These are phyloP conservation scores for Massariosphaeria phaeospora DNA, from an alignment of 495 filamentous ascomycete genomes.

Conservation along the genomic window DNA sequence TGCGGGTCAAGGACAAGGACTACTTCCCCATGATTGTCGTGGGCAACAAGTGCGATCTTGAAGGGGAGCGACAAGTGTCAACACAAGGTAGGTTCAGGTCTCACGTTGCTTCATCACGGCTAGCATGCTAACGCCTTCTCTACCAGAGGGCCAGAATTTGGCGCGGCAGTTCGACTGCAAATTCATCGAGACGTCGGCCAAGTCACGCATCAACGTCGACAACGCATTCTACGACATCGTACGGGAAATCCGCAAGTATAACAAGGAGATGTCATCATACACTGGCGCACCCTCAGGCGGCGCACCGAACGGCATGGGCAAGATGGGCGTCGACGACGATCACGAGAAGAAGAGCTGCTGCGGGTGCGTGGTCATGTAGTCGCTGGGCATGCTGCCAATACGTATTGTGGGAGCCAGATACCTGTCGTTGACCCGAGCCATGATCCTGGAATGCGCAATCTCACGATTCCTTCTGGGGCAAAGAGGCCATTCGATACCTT, in stretches of 20 bases:
- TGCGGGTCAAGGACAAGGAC: slow-evolving; percentile 97
- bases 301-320: slow-evolving; percentile 57
- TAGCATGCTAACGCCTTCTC: slow-evolving; percentile 19
- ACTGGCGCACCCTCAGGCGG: slow-evolving; percentile 59
- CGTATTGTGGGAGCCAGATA: slow-evolving; percentile 21
- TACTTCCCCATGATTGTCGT: slow-evolving; percentile 99
- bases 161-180: slow-evolving; percentile 87
- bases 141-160: slow-evolving; percentile 81
- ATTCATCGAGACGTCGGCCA: slow-evolving; percentile 98
- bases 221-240: slow-evolving; percentile 98
- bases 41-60: slow-evolving; percentile 99
- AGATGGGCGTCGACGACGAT: slow-evolving; percentile 73
- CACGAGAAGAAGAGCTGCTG: slow-evolving; percentile 75
- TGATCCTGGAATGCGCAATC: slow-evolving; percentile 19
- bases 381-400: neutral
- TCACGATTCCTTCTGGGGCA: slow-evolving; percentile 2
- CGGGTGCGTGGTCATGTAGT: slow-evolving; percentile 84
- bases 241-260: slow-evolving; percentile 92
- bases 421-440: slow-evolving; percentile 24
- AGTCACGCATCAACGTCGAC: slow-evolving; percentile 96
- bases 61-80: slow-evolving; percentile 81
- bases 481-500: slow-evolving; percentile 26
- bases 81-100: slow-evolving; percentile 67
- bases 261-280: slow-evolving; percentile 91
- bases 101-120: neutral